phyloP scores from a whole-genome alignment of 129 eudicot species.

The Centrapalus pauciflorus region DNA sequence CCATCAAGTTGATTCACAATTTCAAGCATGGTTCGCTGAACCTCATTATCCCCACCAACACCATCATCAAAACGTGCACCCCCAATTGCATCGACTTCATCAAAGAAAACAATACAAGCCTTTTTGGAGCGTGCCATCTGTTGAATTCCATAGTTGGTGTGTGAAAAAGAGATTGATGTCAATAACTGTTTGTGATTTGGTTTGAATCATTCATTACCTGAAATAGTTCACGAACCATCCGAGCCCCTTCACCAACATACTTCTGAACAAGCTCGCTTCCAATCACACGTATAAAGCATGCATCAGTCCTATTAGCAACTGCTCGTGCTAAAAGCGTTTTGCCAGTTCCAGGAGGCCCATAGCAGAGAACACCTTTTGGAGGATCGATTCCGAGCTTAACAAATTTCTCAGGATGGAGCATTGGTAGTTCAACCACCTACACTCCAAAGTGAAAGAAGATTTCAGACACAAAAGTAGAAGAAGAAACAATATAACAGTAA shows the following conservation, averaged over 20 bases:
- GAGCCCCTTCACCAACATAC: conserved; percentile 96
- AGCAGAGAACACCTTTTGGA: conserved; percentile 97
- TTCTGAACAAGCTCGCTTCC: conserved; percentile 94
- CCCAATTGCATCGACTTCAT: conserved; percentile 98
- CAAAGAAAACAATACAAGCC: conserved; percentile 88
- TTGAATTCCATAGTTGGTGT: too few species aligned
- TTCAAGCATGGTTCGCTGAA: conserved; percentile 98
- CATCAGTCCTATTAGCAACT: conserved; percentile 91
- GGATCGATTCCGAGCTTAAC: conserved; percentile 99
- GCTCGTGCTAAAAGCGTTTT: conserved; percentile 96
- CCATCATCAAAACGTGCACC: conserved; percentile 98
- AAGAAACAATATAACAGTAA: not conserved
- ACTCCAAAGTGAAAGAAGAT: not conserved
- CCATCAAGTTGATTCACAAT: conserved; percentile 98
- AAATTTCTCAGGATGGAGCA: conserved; percentile 99
- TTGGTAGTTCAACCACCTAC: conserved; percentile 95
- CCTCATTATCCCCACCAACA: conserved; percentile 95
- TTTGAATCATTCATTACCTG: too few species aligned
- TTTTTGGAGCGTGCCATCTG: conserved; percentile 99
- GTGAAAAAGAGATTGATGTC: too few species aligned
- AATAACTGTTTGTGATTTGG: too few species aligned
- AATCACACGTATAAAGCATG: conserved; percentile 92
- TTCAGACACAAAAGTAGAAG: not conserved
- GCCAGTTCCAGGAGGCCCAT: conserved; percentile 99
- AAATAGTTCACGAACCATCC: conserved; percentile 98